Conservation (phyloP, 306 rosid species). For the Cicer yamashitae region DNA sequence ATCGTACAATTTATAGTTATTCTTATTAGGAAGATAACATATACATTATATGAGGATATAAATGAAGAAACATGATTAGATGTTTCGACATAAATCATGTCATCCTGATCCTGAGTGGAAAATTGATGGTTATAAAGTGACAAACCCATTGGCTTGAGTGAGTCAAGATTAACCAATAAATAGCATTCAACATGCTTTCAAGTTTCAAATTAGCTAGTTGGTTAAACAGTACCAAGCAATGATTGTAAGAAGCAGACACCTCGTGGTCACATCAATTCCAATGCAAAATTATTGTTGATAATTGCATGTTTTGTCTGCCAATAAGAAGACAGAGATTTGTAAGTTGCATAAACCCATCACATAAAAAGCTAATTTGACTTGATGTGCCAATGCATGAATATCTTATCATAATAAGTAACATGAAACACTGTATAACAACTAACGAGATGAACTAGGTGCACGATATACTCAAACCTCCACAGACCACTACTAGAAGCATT, state of each 20-base stretch:
- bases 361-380: too few species aligned
- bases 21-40: too few species aligned
- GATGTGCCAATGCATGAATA: too few species aligned
- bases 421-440: too few species aligned
- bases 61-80: conserved; percentile 42
- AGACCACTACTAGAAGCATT: too few species aligned
- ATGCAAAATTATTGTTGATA: conserved; percentile 38
- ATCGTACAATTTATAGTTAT: neutral
- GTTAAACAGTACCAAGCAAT: conserved; percentile 22
- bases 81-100: conserved; percentile 32
- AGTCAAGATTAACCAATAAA: conserved; percentile 11
- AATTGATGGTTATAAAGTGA: conserved; percentile 37
- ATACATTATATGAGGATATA: neutral
- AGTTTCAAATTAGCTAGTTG: neutral
- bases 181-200: conserved; percentile 15
- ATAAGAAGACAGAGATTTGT: conserved; percentile 30
- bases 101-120: conserved; percentile 8
- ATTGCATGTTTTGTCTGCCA: conserved; percentile 42
- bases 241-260: conserved; percentile 28
- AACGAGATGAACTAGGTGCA: too few species aligned
- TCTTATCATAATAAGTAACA: too few species aligned
- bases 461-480: too few species aligned
- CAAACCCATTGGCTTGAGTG: conserved; percentile 14
- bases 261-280: conserved; percentile 25
- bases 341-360: neutral